Conservation (phyloP, 208 protist genomes). For the Perkinsela sp. region DNA sequence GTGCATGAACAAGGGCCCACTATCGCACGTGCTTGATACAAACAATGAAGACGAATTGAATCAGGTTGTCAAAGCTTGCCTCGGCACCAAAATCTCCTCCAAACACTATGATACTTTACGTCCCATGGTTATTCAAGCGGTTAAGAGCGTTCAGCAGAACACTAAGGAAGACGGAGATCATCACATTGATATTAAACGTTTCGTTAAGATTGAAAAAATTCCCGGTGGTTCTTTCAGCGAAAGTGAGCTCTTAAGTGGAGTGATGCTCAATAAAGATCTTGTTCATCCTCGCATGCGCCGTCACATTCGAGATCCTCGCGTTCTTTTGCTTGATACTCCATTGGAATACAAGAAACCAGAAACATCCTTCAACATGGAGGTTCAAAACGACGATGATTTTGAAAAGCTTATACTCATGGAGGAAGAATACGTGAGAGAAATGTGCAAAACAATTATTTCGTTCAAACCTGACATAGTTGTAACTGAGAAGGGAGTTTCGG, state of each 20-base stretch:
- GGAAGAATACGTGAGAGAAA: conserved; percentile 87
- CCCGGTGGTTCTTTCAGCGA: conserved; percentile 92
- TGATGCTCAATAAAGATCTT: conserved; percentile 99
- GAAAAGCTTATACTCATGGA: conserved; percentile 86
- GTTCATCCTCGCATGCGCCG: conserved; percentile 93
- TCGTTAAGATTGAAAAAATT: conserved; percentile 96
- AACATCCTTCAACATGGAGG: conserved; percentile 85
- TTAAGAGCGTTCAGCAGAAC: conserved; percentile 63
- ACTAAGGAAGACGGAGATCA: conserved; percentile 46
- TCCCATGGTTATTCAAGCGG: conserved; percentile 90
- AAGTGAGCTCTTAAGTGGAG: conserved; percentile 86
- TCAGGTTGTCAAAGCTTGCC: conserved; percentile 66
- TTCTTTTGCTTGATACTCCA: conserved; percentile 91
- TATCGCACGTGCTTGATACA: conserved; percentile 70
- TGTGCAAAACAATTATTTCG: conserved; percentile 87
- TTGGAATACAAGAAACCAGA: conserved; percentile 99
- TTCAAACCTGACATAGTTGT: conserved; percentile 97
- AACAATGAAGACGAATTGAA: conserved; percentile 56
- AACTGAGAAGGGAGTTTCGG: conserved; percentile 97
- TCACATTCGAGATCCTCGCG: conserved; percentile 89
- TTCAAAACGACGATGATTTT: conserved; percentile 88
- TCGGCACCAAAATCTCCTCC: conserved; percentile 96
- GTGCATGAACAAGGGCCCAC: conserved; percentile 42
- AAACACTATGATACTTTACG: conserved; percentile 84
- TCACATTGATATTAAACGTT: conserved; percentile 96